These are phyloP conservation scores for Themeda triandra DNA, from an alignment of 176 grass and related monocot genomes.

Conservation along the genomic window DNA sequence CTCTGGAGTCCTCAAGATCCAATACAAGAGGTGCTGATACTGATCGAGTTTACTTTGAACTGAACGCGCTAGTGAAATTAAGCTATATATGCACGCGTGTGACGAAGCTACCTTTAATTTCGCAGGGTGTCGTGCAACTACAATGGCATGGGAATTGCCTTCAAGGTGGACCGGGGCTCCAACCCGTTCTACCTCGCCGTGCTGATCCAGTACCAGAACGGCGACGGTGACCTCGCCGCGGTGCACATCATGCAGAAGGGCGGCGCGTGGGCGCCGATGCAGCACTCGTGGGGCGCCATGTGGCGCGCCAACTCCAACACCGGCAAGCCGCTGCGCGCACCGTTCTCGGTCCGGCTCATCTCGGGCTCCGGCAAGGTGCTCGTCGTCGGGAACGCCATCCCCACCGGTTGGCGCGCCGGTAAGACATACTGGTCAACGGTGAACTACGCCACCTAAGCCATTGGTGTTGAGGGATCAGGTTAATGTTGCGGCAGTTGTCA, in stretches of 20 bases:
- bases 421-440: constrained; percentile 18
- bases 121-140: constrained; percentile 12
- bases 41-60: background rate
- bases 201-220: constrained; percentile 44
- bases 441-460: constrained; percentile 28
- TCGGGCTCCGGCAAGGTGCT: constrained; percentile 38
- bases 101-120: background rate
- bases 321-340: constrained; percentile 36
- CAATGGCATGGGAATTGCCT: background rate
- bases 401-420: constrained; percentile 39
- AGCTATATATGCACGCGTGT: background rate
- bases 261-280: constrained; percentile 49
- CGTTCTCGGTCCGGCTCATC: constrained; percentile 48
- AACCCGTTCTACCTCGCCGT: constrained; percentile 62
- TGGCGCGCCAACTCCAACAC: constrained; percentile 56
- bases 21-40: constrained; percentile 38
- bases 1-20: constrained; percentile 49
- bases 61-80: background rate
- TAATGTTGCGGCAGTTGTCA: background rate
- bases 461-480: background rate
- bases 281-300: constrained; percentile 59
- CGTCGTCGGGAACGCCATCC: constrained; percentile 43
- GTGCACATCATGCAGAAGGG: constrained; percentile 44
- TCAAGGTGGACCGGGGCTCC: constrained; percentile 51
- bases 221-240: constrained; percentile 50